phyloP scores from a whole-genome alignment of 176 grass and related monocot genomes.

The sorghum (Sorghum bicolor) region DNA sequence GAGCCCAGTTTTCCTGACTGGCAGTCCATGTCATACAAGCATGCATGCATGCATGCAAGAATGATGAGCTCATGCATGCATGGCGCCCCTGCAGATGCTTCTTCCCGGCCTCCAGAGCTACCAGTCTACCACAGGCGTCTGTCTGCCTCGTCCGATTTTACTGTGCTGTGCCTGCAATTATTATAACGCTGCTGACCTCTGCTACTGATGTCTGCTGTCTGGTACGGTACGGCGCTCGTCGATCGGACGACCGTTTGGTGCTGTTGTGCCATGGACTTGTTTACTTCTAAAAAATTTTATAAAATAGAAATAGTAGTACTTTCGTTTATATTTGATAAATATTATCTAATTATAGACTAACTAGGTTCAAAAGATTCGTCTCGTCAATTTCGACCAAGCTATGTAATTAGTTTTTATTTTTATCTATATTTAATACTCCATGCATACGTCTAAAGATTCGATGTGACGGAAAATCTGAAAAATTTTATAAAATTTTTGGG shows the following conservation, averaged over 20 bases:
- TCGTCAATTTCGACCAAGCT: no score
- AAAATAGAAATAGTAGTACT: no score
- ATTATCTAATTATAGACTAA: no score
- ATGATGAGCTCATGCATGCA: conserved; percentile 24
- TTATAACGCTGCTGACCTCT: not conserved
- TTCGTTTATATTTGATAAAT: no score
- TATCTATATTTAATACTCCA: no score
- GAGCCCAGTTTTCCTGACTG: not conserved
- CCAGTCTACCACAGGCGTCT: not conserved
- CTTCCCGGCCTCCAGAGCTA: not conserved
- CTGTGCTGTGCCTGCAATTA: conserved; percentile 13
- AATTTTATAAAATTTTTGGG: no score
- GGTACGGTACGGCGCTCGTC: not conserved
- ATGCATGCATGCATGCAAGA: not conserved
- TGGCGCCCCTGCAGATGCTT: conserved; percentile 16
- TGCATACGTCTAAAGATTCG: no score
- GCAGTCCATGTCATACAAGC: not conserved
- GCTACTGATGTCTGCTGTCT: not conserved
- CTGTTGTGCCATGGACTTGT: not conserved
- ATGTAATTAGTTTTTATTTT: no score
- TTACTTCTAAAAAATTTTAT: no score
- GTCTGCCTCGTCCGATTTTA: not conserved
- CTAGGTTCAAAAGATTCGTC: no score
- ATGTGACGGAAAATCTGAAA: no score
- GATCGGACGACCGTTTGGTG: not conserved